These are phyloP conservation scores for Mortierella sp. DNA, from an alignment of 371 early-diverging fungal genomes.

Conservation along the genomic window DNA sequence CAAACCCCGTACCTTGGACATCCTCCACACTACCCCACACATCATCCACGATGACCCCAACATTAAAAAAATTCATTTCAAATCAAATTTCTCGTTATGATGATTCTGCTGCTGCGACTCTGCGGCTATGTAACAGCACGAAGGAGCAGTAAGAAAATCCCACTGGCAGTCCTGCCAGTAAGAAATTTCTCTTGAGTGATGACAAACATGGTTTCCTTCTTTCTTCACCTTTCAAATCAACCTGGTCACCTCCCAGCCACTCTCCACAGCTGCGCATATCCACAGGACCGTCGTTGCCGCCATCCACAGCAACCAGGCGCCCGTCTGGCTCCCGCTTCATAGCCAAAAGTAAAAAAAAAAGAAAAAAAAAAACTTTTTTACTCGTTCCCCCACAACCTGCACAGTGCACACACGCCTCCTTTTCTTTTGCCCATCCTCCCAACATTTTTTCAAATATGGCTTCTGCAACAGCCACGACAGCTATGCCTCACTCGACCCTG, in stretches of 20 bases:
- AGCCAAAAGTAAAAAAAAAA: not conserved
- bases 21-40: slow-evolving; percentile 34
- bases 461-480: not conserved
- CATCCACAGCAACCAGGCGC: not conserved
- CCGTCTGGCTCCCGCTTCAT: no score
- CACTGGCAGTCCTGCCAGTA: no score
- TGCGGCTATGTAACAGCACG: not conserved
- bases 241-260: no score
- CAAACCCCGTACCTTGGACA: slow-evolving; percentile 41
- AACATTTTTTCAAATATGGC: not conserved
- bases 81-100: not conserved
- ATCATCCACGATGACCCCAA: not conserved
- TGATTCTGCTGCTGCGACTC: not conserved
- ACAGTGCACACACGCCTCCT: not conserved
- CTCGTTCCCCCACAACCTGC: not conserved
- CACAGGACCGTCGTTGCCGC: no score
- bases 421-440: not conserved
- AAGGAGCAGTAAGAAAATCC: no score
- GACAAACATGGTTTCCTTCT: no score
- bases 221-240: no score
- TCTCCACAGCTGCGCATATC: no score
- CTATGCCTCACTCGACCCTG: not conserved
- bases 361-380: not conserved
- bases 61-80: not conserved
- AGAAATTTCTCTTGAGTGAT: no score